A percentile compares a stretch with the other conserved stretches of the same genome.
These are phyloP conservation scores for Lachancea quebecensis DNA, from an alignment of 805 yeast genomes.

Conservation along the genomic window DNA sequence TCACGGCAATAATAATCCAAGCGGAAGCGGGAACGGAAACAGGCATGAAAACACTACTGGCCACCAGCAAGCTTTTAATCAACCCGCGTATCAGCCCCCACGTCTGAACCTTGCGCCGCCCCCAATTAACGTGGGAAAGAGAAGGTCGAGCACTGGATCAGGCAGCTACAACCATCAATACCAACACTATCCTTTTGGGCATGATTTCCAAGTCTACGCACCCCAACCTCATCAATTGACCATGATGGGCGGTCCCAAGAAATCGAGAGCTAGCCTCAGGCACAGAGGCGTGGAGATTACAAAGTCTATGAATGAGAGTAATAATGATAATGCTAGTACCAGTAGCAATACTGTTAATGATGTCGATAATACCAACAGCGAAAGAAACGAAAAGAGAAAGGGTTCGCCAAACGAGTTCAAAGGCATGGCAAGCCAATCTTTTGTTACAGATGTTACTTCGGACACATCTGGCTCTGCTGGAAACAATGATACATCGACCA, in stretches of 20 bases:
- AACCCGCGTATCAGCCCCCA: constrained; percentile 24
- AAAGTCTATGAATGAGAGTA: background rate
- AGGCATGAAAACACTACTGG: constrained; percentile 3
- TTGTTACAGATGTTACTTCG: constrained; percentile 18
- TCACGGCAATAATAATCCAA: background rate
- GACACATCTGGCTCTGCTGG: constrained; percentile 22
- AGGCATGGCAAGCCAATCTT: background rate
- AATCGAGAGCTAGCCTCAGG: background rate
- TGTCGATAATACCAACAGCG: background rate
- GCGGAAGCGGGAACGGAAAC: background rate
- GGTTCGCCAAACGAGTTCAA: background rate
- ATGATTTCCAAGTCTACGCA: constrained; percentile 3
- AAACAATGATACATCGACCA: constrained; percentile 13
- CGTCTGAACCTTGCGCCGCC: constrained; percentile 67
- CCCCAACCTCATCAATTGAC: constrained; percentile 1
- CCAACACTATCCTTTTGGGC: constrained; percentile 3
- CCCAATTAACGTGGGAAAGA: constrained; percentile 57
- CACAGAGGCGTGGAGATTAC: constrained; percentile 3
- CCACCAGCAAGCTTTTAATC: background rate
- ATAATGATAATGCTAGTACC: background rate
- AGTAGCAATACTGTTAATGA: background rate
- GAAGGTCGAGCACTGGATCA: constrained; percentile 30
- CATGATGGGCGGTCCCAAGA: constrained; percentile 2
- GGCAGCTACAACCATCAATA: background rate
- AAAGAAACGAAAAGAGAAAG: background rate